Conservation (phyloP, 139 green algal genomes). For the Chlorella sp. region DNA sequence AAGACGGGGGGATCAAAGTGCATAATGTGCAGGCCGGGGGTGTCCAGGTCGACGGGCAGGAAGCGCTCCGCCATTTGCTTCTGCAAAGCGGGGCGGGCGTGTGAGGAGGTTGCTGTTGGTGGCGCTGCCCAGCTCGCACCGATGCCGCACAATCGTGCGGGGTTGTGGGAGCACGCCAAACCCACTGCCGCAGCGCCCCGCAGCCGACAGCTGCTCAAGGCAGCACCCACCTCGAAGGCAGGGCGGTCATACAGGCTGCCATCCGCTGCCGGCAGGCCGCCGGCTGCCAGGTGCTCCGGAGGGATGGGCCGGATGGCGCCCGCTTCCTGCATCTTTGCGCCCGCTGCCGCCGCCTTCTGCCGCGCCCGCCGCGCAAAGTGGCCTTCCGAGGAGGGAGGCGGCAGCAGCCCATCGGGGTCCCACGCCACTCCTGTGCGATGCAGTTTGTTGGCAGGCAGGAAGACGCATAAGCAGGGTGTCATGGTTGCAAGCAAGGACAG, state of each 20-base stretch:
- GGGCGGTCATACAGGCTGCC: conserved; percentile 35
- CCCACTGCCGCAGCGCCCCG: too few species aligned
- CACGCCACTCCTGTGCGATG: not conserved
- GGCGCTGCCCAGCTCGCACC: too few species aligned
- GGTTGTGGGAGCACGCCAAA: too few species aligned
- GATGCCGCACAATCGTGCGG: too few species aligned
- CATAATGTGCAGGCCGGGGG: conserved; percentile 56
- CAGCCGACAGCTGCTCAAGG: too few species aligned
- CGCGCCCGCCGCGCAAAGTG: conserved; percentile 48
- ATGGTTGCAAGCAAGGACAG: not conserved
- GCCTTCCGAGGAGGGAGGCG: not conserved
- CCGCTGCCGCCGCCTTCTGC: not conserved
- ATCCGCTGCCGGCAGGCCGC: conserved; percentile 40
- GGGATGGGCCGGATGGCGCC: conserved; percentile 18
- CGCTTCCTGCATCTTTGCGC: not conserved
- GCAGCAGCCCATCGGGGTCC: conserved; percentile 56
- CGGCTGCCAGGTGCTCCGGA: conserved; percentile 19
- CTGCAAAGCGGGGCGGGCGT: too few species aligned
- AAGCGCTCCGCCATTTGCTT: conserved; percentile 39
- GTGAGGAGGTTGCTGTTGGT: too few species aligned
- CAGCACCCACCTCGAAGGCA: conserved; percentile 14
- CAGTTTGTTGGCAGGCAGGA: too few species aligned
- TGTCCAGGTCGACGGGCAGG: conserved; percentile 64
- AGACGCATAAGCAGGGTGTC: not conserved
- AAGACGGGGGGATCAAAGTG: conserved; percentile 74